Evolutionary conservation across 495 filamentous ascomycete species (phyloP).

Genomic region (Xylaria nigripes): DNA sequence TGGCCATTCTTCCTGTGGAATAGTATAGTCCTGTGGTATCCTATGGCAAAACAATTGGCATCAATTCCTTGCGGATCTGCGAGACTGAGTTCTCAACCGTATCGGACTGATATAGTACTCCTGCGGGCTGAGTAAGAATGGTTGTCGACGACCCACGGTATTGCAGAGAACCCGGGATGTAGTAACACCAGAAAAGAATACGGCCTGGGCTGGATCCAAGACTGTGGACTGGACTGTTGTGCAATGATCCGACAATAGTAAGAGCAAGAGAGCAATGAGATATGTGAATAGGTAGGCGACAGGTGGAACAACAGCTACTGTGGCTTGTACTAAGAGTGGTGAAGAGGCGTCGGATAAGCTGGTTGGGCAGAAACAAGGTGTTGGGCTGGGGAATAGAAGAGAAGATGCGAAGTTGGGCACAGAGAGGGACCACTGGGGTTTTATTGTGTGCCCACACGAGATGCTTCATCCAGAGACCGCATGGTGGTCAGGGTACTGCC

Average conservation of each 20-base stretch:
- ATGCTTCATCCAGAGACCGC: not conserved
- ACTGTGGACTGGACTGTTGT: not conserved
- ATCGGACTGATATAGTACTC: constrained; percentile 19
- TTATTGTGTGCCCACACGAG: constrained; percentile 32
- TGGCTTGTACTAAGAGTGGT: not conserved
- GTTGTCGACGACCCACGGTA: constrained; percentile 11
- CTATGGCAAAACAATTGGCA: constrained; percentile 22
- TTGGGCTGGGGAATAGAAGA: constrained; percentile 41
- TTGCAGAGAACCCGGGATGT: constrained; percentile 18
- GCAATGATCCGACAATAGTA: not conserved
- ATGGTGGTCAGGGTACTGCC: not conserved
- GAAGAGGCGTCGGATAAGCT: constrained; percentile 6
- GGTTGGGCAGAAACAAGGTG: constrained; percentile 38
- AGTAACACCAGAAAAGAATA: constrained; percentile 21
- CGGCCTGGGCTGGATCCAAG: constrained; percentile 8
- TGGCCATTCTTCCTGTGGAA: constrained; percentile 32
- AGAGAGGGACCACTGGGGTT: constrained; percentile 40
- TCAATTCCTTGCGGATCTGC: constrained; percentile 20
- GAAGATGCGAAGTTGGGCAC: constrained; percentile 40
- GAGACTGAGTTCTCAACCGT: constrained; percentile 28
- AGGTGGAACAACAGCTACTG: constrained; percentile 1
- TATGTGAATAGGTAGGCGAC: constrained; percentile 12
- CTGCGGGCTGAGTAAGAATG: constrained; percentile 15
- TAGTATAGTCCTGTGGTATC: constrained; percentile 21
- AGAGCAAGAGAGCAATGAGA: constrained; percentile 15